These are phyloP conservation scores for Pestalotiopsis sp. DNA, from an alignment of 2,329 filamentous ascomycete species.

Conservation along the genomic window DNA sequence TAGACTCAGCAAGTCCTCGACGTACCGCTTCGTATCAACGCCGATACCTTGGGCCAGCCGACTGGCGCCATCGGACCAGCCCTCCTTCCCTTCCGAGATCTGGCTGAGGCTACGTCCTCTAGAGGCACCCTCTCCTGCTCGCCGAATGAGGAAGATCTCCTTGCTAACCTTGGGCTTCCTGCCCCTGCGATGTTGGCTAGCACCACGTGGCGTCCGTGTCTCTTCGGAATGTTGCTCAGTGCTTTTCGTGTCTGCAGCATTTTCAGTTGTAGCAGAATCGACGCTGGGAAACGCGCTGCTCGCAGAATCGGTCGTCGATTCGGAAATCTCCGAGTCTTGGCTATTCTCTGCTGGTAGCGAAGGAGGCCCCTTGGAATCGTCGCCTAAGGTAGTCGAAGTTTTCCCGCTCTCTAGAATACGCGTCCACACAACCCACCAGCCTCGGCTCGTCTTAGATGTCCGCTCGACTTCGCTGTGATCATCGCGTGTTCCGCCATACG, in stretches of 20 bases:
- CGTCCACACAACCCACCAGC: conserved; percentile 73
- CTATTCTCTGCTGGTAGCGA: background rate
- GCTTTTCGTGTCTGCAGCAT: background rate
- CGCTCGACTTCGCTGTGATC: conserved; percentile 54
- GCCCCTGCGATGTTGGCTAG: conserved; percentile 10
- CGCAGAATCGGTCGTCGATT: background rate
- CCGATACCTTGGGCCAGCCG: conserved; percentile 73
- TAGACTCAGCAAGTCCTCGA: conserved; percentile 71
- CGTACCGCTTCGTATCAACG: conserved; percentile 74
- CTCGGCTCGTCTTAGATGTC: conserved; percentile 66
- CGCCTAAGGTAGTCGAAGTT: background rate
- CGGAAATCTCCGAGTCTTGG: conserved; percentile 3
- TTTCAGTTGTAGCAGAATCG: background rate
- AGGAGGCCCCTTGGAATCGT: background rate
- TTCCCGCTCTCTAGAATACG: conserved; percentile 43
- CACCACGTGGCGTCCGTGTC: conserved; percentile 7
- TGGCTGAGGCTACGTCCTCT: conserved; percentile 34
- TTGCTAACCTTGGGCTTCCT: conserved; percentile 41
- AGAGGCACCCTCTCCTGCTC: conserved; percentile 53
- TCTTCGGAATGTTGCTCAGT: conserved; percentile 5
- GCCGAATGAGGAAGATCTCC: conserved; percentile 63
- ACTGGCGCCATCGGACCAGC: conserved; percentile 57
- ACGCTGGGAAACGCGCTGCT: background rate
- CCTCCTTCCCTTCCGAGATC: conserved; percentile 36
- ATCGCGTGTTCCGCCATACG: conserved; percentile 49